A percentile compares a stretch with the other conserved stretches of the same genome.
Evolutionary conservation across 75 land plant species (phyloP).

Genomic region (Pinus tabuliformis): DNA sequence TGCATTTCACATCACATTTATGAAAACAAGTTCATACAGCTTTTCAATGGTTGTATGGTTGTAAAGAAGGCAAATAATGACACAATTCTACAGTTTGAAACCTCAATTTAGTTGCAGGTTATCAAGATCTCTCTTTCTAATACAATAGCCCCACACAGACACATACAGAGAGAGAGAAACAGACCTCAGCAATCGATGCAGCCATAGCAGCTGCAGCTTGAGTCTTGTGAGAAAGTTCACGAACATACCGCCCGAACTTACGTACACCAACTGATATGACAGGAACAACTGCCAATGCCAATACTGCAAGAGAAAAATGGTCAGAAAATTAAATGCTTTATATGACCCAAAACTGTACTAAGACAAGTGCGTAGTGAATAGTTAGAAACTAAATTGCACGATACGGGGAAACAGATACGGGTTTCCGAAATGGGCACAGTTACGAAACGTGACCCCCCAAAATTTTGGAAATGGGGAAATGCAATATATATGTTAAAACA

Average conservation of each 20-base stretch:
- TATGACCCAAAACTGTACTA: too few relatives aligned
- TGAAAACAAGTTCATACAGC: not conserved
- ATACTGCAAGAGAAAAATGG: slow-evolving; percentile 40
- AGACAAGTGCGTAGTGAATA: too few relatives aligned
- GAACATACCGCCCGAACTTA: slow-evolving; percentile 84
- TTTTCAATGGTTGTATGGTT: not conserved
- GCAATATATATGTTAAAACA: too few relatives aligned
- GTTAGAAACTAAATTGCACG: too few relatives aligned
- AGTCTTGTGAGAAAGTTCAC: slow-evolving; percentile 92
- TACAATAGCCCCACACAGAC: not conserved
- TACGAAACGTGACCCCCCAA: too few relatives aligned
- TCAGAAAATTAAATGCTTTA: not conserved
- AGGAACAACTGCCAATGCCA: slow-evolving; percentile 87
- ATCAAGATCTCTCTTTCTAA: not conserved
- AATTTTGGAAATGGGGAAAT: too few relatives aligned
- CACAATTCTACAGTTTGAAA: not conserved
- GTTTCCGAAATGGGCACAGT: too few relatives aligned
- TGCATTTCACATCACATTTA: not conserved
- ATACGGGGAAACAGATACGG: too few relatives aligned
- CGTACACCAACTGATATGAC: slow-evolving; percentile 81
- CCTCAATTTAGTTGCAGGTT: not conserved
- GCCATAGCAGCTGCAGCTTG: slow-evolving; percentile 98
- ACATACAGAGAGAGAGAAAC: not conserved
- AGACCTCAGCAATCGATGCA: slow-evolving; percentile 95
- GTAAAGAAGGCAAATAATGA: not conserved